These are phyloP conservation scores for Talaromyces sp. DNA, from an alignment of 2,329 filamentous ascomycete genomes.

Conservation along the genomic window DNA sequence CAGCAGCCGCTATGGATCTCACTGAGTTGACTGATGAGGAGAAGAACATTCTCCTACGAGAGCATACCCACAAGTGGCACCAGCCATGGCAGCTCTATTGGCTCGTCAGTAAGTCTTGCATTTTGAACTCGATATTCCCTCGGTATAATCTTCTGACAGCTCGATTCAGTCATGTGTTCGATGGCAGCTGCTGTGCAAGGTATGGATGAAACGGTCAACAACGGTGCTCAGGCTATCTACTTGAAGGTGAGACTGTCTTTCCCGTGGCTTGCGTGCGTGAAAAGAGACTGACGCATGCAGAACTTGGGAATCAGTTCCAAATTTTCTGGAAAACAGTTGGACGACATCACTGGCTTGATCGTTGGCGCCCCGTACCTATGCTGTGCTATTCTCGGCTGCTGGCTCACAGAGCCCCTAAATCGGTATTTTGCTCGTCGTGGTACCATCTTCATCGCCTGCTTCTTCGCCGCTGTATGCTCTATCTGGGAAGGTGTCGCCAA, in stretches of 20 bases:
- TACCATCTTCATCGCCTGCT: conserved; percentile 42
- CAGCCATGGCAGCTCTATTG: conserved; percentile 50
- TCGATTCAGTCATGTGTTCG: conserved; percentile 45
- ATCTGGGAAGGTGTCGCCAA: conserved; percentile 44
- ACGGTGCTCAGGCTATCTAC: conserved; percentile 43
- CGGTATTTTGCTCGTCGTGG: conserved; percentile 45
- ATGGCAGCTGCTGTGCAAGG: conserved; percentile 54
- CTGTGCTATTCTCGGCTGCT: conserved; percentile 46
- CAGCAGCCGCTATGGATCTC: conserved; percentile 48
- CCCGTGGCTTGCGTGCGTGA: no score
- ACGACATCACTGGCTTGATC: conserved; percentile 42
- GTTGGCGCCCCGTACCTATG: conserved; percentile 47
- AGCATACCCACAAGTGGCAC: conserved; percentile 50
- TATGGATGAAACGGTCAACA: conserved; percentile 51
- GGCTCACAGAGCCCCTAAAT: conserved; percentile 49
- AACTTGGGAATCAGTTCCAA: conserved; percentile 17
- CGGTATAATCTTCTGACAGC: neutral
- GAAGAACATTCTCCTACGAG: conserved; percentile 39
- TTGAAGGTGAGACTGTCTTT: conserved; percentile 23
- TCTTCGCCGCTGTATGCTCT: conserved; percentile 41
- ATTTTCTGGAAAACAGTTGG: conserved; percentile 26
- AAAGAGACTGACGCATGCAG: conserved; percentile 12
- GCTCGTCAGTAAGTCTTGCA: conserved; percentile 32
- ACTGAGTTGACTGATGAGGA: conserved; percentile 46
- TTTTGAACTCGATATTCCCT: neutral